Conservation (phyloP, 495 filamentous ascomycete genomes). For the Penicillium soppii region DNA sequence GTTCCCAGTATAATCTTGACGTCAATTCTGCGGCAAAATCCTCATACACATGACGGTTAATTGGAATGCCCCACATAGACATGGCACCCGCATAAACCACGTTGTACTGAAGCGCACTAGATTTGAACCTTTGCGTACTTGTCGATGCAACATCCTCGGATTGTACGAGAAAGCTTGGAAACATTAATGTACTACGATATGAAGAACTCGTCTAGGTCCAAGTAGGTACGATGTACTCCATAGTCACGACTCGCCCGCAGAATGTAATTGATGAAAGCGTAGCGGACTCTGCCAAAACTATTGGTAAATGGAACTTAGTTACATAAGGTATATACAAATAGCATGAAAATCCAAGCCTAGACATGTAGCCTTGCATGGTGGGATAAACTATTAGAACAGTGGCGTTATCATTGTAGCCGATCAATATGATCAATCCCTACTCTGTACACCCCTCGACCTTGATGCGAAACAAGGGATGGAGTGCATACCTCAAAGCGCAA, state of each 20-base stretch:
- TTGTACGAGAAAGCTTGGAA: too few relatives aligned
- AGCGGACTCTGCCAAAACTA: background rate
- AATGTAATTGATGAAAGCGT: background rate
- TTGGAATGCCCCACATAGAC: background rate
- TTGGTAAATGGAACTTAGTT: too few relatives aligned
- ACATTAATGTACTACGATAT: too few relatives aligned
- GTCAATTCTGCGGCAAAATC: background rate
- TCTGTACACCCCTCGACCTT: constrained; percentile 10
- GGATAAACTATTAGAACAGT: constrained; percentile 18
- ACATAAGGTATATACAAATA: background rate
- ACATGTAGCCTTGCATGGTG: constrained; percentile 22
- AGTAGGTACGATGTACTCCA: background rate
- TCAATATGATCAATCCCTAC: constrained; percentile 22
- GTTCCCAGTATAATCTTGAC: background rate
- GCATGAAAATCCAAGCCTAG: constrained; percentile 4
- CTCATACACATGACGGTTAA: background rate
- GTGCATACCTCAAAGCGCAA: constrained; percentile 11
- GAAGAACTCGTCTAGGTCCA: too few relatives aligned
- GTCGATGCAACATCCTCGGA: background rate
- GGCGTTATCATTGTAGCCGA: constrained; percentile 14
- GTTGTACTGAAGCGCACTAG: background rate
- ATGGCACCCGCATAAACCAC: constrained; percentile 5
- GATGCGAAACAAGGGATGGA: constrained; percentile 21
- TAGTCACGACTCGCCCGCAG: background rate
- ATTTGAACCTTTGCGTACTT: background rate